Conservation (phyloP, 805 yeast genomes). For the Candida nitratophila region DNA sequence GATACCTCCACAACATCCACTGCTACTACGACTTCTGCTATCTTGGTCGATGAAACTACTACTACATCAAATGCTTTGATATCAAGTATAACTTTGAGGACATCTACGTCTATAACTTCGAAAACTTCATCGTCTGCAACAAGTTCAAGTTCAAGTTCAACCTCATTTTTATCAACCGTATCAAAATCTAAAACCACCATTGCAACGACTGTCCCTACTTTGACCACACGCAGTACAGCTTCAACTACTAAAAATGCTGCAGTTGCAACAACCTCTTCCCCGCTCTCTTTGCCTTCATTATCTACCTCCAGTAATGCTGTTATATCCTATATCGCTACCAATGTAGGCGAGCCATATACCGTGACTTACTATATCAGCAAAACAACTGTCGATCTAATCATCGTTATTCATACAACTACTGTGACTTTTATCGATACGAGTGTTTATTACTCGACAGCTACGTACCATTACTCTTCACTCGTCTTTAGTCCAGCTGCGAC, state of each 20-base stretch:
- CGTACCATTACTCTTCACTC: neutral
- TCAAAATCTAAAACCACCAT: too few species aligned
- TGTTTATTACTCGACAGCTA: neutral
- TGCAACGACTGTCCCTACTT: too few species aligned
- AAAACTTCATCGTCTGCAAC: constrained; percentile 4
- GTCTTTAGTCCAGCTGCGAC: constrained; percentile 8
- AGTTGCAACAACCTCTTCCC: constrained; percentile 3
- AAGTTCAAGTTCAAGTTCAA: constrained; percentile 4
- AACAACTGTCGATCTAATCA: neutral
- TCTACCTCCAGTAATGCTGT: constrained; percentile 4
- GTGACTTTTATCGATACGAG: neutral
- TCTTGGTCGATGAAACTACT: constrained; percentile 4
- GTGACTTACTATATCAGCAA: neutral
- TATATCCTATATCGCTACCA: constrained; percentile 1
- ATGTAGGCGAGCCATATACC: neutral
- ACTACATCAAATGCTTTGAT: too few species aligned
- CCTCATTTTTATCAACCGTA: too few species aligned
- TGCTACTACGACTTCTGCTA: constrained; percentile 4
- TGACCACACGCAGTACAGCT: constrained; percentile 4
- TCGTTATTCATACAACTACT: neutral
- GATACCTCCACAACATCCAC: constrained; percentile 6
- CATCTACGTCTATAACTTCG: too few species aligned
- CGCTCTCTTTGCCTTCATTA: neutral
- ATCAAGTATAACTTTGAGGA: too few species aligned
- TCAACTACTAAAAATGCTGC: constrained; percentile 3